Conservation (phyloP, 2,329 filamentous ascomycete genomes). For the Claviceps digitariae region DNA sequence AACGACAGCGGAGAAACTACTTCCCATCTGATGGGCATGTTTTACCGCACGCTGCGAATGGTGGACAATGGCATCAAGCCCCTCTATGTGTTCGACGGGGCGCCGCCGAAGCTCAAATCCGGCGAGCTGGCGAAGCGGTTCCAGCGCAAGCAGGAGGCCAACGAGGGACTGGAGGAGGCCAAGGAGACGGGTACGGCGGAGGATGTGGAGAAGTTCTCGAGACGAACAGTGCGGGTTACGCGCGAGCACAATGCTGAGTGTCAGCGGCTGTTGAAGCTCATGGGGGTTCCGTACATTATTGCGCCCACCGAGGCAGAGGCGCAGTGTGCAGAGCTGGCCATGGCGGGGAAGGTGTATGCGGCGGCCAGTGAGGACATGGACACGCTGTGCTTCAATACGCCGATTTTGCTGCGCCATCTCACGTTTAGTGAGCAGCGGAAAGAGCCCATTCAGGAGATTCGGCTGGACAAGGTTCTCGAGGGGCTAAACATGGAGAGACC, state of each 20-base stretch:
- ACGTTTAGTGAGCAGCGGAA: conserved; percentile 97
- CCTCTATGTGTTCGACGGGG: conserved; percentile 94
- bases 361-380: conserved; percentile 99
- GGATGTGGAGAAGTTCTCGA: conserved; percentile 95
- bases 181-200: conserved; percentile 94
- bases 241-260: conserved; percentile 93
- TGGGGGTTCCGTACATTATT: conserved; percentile 92
- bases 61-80: conserved; percentile 99
- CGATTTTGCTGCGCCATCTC: conserved; percentile 79
- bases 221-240: conserved; percentile 88
- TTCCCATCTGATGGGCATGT: conserved; percentile 98
- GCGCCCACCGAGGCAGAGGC: conserved; percentile 96
- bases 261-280: conserved; percentile 77
- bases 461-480: conserved; percentile 72
- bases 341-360: conserved; percentile 89
- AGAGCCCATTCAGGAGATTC: conserved; percentile 93
- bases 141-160: conserved; percentile 85
- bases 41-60: conserved; percentile 96
- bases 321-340: conserved; percentile 81
- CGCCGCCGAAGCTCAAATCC: conserved; percentile 92
- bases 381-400: conserved; percentile 86
- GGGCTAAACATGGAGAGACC: conserved; percentile 77
- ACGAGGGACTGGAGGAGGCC: conserved; percentile 80
- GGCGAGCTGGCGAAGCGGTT: conserved; percentile 94
- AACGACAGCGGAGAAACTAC: conserved; percentile 93